A percentile compares a stretch with the other conserved stretches of the same genome.
Conservation (phyloP, 257 asterid species). For the Knoxia roxburghii region DNA sequence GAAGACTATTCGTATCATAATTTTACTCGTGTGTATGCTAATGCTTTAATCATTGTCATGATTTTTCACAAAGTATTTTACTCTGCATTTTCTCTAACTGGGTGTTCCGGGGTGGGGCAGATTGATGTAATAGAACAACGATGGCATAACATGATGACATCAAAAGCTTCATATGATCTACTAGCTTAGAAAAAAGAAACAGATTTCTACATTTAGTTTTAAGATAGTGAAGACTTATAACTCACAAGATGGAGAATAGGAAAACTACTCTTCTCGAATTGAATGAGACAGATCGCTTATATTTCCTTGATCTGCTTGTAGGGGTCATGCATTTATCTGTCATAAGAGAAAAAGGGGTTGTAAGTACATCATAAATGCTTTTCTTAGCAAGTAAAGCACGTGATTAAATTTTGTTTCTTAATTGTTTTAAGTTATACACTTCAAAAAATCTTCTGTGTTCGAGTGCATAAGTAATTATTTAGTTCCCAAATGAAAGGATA, state of each 20-base stretch:
- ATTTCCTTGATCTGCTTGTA: constrained; percentile 64
- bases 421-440: background rate
- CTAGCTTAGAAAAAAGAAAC: constrained; percentile 10
- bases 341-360: constrained; percentile 18
- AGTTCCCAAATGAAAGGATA: background rate
- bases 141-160: background rate
- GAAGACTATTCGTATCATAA: background rate
- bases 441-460: too few species aligned
- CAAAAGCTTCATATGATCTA: background rate
- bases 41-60: background rate
- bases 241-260: constrained; percentile 86
- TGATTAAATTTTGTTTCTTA: background rate
- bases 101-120: too few species aligned
- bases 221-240: constrained; percentile 18
- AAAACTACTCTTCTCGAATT: constrained; percentile 87
- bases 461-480: background rate
- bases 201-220: constrained; percentile 1
- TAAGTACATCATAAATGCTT: constrained; percentile 5
- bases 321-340: constrained; percentile 47
- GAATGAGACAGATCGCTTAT: constrained; percentile 84
- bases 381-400: background rate
- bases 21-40: background rate
- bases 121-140: background rate
- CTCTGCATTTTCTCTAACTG: background rate
- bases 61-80: too few species aligned